phyloP scores from a whole-genome alignment of 148 eudicot genomes.

The Cornus kousa region DNA sequence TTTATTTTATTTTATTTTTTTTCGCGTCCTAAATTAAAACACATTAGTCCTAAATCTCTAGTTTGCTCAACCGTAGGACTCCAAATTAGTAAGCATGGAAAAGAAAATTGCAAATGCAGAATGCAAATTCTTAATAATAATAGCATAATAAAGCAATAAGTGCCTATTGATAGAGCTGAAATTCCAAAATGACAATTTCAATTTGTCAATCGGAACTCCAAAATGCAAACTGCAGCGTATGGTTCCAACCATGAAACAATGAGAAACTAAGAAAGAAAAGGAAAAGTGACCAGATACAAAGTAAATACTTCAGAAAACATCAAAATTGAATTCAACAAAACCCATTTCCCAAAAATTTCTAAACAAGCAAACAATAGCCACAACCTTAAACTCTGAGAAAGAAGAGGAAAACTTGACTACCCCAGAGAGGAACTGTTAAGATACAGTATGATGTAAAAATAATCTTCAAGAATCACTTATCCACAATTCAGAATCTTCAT shows the following conservation, averaged over 20 bases:
- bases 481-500: not conserved
- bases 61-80: not conserved
- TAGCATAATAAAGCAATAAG: not conserved
- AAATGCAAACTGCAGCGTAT: not conserved
- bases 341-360: not conserved
- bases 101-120: not conserved
- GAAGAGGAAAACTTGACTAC: not conserved
- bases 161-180: not conserved
- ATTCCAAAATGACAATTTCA: too few species aligned
- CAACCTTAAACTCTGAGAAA: not conserved
- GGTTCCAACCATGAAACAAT: not conserved
- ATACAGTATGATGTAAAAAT: not conserved
- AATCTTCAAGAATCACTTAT: not conserved
- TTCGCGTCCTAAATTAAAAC: too few species aligned
- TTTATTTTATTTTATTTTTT: too few species aligned
- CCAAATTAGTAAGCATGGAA: too few species aligned
- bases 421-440: not conserved
- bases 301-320: not conserved
- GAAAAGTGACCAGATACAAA: slow-evolving; percentile 3
- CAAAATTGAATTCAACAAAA: not conserved
- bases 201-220: not conserved
- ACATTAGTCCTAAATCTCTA: not conserved
- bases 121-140: not conserved
- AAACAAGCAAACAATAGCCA: not conserved
- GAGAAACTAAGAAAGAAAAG: not conserved